Conservation (phyloP, 495 filamentous ascomycete species). For the Talaromyces adpressus region DNA sequence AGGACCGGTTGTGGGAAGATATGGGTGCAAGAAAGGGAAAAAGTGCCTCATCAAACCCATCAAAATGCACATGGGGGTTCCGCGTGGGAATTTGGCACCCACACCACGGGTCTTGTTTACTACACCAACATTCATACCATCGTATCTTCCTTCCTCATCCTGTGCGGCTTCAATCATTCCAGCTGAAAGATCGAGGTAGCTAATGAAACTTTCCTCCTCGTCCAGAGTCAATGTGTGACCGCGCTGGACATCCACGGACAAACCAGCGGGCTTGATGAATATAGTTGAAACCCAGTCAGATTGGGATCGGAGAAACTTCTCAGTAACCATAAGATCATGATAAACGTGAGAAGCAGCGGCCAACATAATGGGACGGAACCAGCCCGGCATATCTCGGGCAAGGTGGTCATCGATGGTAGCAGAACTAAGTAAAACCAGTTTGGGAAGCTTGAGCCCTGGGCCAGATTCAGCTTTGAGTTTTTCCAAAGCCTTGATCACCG, state of each 20-base stretch:
- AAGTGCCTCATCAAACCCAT: not conserved
- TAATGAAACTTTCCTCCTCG: constrained; percentile 24
- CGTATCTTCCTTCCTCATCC: constrained; percentile 24
- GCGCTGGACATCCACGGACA: constrained; percentile 27
- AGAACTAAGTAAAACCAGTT: constrained; percentile 33
- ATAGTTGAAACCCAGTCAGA: constrained; percentile 27
- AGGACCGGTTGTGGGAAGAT: not conserved
- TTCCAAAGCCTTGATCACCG: constrained; percentile 25
- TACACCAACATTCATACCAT: constrained; percentile 30
- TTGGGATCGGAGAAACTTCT: constrained; percentile 27
- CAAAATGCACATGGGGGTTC: not conserved
- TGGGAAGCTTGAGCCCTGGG: constrained; percentile 15
- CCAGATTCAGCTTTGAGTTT: constrained; percentile 8
- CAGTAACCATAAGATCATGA: constrained; percentile 25
- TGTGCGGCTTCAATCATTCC: constrained; percentile 42
- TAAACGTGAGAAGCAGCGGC: constrained; percentile 26
- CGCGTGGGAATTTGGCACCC: constrained; percentile 15
- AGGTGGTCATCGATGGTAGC: constrained; percentile 27
- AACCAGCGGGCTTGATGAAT: constrained; percentile 38
- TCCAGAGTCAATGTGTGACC: constrained; percentile 29
- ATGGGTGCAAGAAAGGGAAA: not conserved
- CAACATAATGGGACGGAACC: constrained; percentile 19
- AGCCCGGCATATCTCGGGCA: constrained; percentile 15
- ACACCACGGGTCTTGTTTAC: constrained; percentile 9
- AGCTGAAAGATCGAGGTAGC: constrained; percentile 38